A percentile compares a stretch with the other conserved stretches of the same genome.
Evolutionary conservation across 306 rosid species (phyloP).

Genomic region (Prunus campanulata): DNA sequence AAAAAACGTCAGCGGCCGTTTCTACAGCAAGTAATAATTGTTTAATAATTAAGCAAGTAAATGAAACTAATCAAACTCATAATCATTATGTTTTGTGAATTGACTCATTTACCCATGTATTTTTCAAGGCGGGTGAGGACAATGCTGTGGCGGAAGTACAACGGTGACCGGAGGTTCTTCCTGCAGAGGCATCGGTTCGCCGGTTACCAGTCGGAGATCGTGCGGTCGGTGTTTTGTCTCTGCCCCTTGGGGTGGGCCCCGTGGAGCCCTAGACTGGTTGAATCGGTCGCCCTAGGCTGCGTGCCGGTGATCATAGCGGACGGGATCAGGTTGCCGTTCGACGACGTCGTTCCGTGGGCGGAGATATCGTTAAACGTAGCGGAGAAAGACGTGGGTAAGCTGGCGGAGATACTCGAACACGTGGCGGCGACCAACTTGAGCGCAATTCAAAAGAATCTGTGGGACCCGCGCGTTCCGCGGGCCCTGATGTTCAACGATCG

Average conservation of each 20-base stretch:
- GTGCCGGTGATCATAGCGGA: constrained; percentile 91
- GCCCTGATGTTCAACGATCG: constrained; percentile 54
- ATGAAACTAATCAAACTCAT: constrained; percentile 5
- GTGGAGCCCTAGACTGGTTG: constrained; percentile 94
- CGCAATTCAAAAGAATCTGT: constrained; percentile 53
- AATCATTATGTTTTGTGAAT: not conserved
- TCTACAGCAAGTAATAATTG: constrained; percentile 81
- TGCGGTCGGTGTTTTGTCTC: constrained; percentile 71
- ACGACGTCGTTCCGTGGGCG: constrained; percentile 61
- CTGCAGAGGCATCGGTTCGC: constrained; percentile 62
- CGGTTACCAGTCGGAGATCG: constrained; percentile 91
- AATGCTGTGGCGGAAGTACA: constrained; percentile 66
- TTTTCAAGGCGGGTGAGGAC: constrained; percentile 68
- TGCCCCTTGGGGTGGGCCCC: constrained; percentile 99
- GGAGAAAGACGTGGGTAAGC: constrained; percentile 66
- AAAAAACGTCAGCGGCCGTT: constrained; percentile 85
- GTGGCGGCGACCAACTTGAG: constrained; percentile 80
- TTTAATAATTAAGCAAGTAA: not conserved
- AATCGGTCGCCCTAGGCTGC: constrained; percentile 79
- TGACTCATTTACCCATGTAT: constrained; percentile 17
- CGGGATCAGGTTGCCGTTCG: constrained; percentile 70
- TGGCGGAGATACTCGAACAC: constrained; percentile 59
- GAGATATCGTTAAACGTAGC: constrained; percentile 77
- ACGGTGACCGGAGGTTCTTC: constrained; percentile 66
- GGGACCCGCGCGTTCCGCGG: constrained; percentile 57